Conservation (phyloP, 2,329 filamentous ascomycete species). For the Zymoseptoria tritici region DNA sequence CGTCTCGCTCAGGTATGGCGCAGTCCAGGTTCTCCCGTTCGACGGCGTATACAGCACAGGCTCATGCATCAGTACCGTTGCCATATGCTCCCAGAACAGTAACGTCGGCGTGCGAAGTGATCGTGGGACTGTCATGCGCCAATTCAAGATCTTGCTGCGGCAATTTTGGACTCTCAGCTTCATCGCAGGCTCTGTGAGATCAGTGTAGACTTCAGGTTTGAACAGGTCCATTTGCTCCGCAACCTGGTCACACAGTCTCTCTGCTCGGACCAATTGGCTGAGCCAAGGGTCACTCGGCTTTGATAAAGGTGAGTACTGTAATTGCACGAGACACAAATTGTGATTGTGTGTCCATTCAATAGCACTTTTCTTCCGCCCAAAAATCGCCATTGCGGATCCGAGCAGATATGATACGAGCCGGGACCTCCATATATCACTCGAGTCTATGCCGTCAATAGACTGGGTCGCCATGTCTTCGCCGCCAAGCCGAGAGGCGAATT, state of each 20-base stretch:
- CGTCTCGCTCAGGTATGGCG: constrained; percentile 24
- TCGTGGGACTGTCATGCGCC: constrained; percentile 19
- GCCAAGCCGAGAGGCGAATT: background rate
- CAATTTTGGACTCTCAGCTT: constrained; percentile 16
- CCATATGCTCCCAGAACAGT: constrained; percentile 20
- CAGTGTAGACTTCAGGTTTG: constrained; percentile 7
- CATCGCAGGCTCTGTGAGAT: constrained; percentile 16
- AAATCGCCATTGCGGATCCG: constrained; percentile 7
- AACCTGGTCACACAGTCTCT: constrained; percentile 20
- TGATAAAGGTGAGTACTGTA: constrained; percentile 11
- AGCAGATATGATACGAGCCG: constrained; percentile 17
- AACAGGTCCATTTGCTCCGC: constrained; percentile 13
- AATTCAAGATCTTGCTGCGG: constrained; percentile 18
- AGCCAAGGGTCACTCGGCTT: constrained; percentile 16
- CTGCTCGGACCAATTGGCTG: constrained; percentile 21
- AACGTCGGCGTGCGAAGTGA: constrained; percentile 12
- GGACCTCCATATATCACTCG: constrained; percentile 11
- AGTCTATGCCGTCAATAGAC: constrained; percentile 1
- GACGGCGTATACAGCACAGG: constrained; percentile 24
- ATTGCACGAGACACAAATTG: constrained; percentile 8
- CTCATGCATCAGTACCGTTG: constrained; percentile 24
- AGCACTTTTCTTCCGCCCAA: constrained; percentile 8
- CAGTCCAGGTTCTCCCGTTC: constrained; percentile 25
- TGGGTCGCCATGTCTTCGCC: background rate
- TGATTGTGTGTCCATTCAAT: constrained; percentile 11